phyloP scores from a whole-genome alignment of 305 asterid species.

The Fraxinus sp. region DNA sequence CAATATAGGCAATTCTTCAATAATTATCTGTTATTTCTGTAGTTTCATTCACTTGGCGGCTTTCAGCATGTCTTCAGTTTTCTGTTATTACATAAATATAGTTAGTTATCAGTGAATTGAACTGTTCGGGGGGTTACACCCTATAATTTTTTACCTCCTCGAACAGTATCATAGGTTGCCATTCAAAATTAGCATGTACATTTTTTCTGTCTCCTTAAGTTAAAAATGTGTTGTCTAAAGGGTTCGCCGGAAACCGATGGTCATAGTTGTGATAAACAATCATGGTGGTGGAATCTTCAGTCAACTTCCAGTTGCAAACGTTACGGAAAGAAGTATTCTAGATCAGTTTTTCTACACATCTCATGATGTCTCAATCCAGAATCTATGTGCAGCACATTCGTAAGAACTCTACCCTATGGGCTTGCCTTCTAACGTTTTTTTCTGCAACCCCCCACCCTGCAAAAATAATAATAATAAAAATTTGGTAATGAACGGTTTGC shows the following conservation, averaged over 20 bases:
- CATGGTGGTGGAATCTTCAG: constrained; percentile 98
- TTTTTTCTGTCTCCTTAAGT: constrained; percentile 1
- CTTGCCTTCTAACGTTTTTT: constrained; percentile 4
- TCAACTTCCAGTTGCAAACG: constrained; percentile 80
- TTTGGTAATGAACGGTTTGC: background rate
- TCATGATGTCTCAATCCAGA: constrained; percentile 67
- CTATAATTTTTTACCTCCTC: background rate
- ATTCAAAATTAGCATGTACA: background rate
- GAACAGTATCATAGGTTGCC: background rate
- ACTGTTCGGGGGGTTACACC: background rate
- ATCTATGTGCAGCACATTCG: constrained; percentile 88
- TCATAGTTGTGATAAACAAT: constrained; percentile 82
- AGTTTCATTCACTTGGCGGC: background rate
- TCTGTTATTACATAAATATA: background rate
- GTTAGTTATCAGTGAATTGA: background rate
- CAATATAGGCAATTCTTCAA: background rate
- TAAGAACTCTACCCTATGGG: constrained; percentile 28
- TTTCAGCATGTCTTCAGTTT: background rate
- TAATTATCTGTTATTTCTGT: background rate
- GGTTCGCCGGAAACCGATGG: constrained; percentile 75
- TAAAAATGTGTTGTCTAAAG: constrained; percentile 33
- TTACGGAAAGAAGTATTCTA: constrained; percentile 54
- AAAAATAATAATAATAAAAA: background rate
- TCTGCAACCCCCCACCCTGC: background rate
- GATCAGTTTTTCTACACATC: constrained; percentile 92